Conservation (phyloP, 73 alveolate species). For the Uronychia binucleata region DNA sequence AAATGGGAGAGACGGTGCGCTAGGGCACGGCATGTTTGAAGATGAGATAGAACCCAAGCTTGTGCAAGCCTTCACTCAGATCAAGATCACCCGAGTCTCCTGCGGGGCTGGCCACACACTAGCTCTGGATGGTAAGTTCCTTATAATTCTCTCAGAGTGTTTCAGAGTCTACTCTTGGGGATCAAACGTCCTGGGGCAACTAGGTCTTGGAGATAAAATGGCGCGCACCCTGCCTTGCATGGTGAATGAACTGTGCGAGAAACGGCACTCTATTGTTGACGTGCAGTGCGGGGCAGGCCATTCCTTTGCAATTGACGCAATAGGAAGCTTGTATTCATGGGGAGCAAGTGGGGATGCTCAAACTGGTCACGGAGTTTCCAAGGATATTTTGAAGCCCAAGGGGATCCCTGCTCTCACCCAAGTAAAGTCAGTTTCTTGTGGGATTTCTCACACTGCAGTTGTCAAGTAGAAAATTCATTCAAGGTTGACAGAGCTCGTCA, state of each 20-base stretch:
- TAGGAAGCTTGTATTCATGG: constrained; percentile 39
- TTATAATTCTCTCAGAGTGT: neutral
- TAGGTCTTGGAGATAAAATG: constrained; percentile 9
- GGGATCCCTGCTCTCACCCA: neutral
- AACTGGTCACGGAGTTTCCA: constrained; percentile 28
- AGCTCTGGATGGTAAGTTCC: constrained; percentile 5
- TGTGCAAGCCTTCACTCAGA: neutral
- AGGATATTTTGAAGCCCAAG: constrained; percentile 27
- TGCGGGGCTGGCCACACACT: constrained; percentile 48
- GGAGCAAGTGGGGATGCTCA: constrained; percentile 40
- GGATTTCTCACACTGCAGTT: neutral
- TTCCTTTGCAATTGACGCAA: constrained; percentile 29
- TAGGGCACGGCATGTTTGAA: neutral
- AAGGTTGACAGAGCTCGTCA: constrained; percentile 4
- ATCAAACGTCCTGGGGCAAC: constrained; percentile 22
- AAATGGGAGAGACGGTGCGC: neutral
- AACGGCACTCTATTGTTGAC: neutral
- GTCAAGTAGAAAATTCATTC: neutral
- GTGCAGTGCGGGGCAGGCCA: constrained; percentile 43
- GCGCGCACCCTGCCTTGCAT: constrained; percentile 2
- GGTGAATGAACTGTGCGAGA: constrained; percentile 14
- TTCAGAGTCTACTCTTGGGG: constrained; percentile 36
- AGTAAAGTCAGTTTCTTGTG: neutral
- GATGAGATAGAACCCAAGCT: neutral
- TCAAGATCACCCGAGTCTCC: constrained; percentile 8